phyloP scores from a whole-genome alignment of 2,329 filamentous ascomycete species.

The Aspergillus sojae region DNA sequence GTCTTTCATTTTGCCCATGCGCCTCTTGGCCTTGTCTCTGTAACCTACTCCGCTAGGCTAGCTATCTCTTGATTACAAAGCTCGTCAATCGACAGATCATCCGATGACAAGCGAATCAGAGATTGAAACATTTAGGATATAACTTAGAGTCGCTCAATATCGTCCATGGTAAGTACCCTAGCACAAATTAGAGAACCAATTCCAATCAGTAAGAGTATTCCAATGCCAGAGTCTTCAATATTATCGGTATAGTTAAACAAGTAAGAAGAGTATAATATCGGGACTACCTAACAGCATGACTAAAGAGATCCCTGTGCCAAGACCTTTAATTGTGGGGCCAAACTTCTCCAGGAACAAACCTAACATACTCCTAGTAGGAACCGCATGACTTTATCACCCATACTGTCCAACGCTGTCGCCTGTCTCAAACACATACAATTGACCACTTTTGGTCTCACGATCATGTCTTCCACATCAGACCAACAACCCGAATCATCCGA shows the following conservation, averaged over 20 bases:
- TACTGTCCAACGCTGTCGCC: constrained; percentile 9
- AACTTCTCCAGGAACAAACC: constrained; percentile 4
- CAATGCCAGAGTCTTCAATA: too few relatives aligned
- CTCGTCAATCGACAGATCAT: too few relatives aligned
- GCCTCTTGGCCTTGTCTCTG: too few relatives aligned
- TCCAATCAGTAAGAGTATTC: too few relatives aligned
- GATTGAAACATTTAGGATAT: too few relatives aligned
- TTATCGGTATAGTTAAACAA: too few relatives aligned
- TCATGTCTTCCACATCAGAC: constrained; percentile 22
- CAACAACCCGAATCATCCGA: constrained; percentile 38
- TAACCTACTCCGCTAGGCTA: background rate
- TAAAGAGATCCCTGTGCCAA: background rate
- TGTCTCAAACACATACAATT: background rate
- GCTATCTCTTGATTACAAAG: background rate
- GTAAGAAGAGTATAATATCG: too few relatives aligned
- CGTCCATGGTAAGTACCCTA: too few relatives aligned
- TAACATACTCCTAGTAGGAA: background rate
- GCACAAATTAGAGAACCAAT: too few relatives aligned
- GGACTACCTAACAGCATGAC: background rate
- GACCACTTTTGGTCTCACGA: too few relatives aligned
- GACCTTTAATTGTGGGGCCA: background rate
- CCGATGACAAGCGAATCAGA: too few relatives aligned
- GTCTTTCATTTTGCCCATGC: background rate
- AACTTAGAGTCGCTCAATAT: too few relatives aligned
- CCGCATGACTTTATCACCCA: background rate